These are phyloP conservation scores for Stephania japonica DNA, from an alignment of 164 flowering plant species.

Conservation along the genomic window DNA sequence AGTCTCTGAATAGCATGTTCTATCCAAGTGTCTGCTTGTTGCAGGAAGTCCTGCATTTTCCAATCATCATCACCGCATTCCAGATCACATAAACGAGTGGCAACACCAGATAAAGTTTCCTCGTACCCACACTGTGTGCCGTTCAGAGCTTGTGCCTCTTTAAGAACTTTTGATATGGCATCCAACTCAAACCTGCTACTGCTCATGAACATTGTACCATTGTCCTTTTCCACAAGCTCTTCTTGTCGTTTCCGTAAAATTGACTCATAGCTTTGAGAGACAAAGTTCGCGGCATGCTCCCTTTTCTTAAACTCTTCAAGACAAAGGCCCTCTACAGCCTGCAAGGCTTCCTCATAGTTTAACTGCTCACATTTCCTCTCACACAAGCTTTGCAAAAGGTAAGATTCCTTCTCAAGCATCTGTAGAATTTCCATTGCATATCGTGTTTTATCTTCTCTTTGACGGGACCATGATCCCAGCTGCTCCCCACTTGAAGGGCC, in stretches of 20 bases:
- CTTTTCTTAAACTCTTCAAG: slow-evolving; percentile 78
- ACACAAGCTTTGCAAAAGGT: slow-evolving; percentile 63
- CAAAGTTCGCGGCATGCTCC: slow-evolving; percentile 39
- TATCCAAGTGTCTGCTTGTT: slow-evolving; percentile 64
- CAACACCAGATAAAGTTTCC: slow-evolving; percentile 48
- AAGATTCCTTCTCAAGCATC: slow-evolving; percentile 80
- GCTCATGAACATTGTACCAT: slow-evolving; percentile 33
- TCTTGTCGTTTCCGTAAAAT: slow-evolving; percentile 68
- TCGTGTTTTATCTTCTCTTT: slow-evolving; percentile 59
- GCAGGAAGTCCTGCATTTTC: slow-evolving; percentile 63
- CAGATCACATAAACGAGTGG: slow-evolving; percentile 64
- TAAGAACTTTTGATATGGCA: slow-evolving; percentile 63
- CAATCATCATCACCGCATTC: slow-evolving; percentile 81
- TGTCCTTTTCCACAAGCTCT: slow-evolving; percentile 54
- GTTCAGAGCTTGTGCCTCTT: slow-evolving; percentile 69
- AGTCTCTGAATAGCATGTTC: slow-evolving; percentile 76
- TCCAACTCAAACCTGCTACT: slow-evolving; percentile 68
- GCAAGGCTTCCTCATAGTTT: slow-evolving; percentile 80
- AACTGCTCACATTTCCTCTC: slow-evolving; percentile 79
- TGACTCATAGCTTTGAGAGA: slow-evolving; percentile 52
- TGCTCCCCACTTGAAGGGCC: slow-evolving; percentile 65
- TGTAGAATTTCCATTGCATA: slow-evolving; percentile 67
- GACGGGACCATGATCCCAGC: slow-evolving; percentile 49
- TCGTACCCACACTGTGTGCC: slow-evolving; percentile 61
- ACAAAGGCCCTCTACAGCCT: slow-evolving; percentile 69